phyloP scores from a whole-genome alignment of 2,329 filamentous ascomycete species.

The Apiospora sp. region DNA sequence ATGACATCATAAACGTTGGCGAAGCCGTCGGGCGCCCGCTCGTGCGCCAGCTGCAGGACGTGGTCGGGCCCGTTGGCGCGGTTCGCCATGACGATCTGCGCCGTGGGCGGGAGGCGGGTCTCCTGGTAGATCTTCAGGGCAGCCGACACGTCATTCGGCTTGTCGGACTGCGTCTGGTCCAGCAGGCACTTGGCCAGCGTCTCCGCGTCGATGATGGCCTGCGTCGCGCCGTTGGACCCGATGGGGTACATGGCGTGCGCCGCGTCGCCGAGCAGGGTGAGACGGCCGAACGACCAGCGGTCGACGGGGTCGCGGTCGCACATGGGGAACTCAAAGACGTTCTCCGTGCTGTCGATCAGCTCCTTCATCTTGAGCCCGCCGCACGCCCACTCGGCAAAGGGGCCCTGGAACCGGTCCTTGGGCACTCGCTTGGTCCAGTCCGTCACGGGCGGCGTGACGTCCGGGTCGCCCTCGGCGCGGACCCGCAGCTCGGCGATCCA shows the following conservation, averaged over 20 bases:
- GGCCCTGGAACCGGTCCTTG: slow-evolving; percentile 48
- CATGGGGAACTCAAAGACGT: slow-evolving; percentile 56
- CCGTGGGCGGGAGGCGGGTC: slow-evolving; percentile 49
- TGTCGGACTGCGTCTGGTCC: slow-evolving; percentile 26
- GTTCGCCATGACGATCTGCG: slow-evolving; percentile 55
- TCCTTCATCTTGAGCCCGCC: slow-evolving; percentile 52
- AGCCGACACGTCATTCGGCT: slow-evolving; percentile 36
- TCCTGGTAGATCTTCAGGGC: slow-evolving; percentile 50
- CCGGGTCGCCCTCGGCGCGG: slow-evolving; percentile 49
- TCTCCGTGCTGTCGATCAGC: slow-evolving; percentile 50
- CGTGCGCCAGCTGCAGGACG: slow-evolving; percentile 53
- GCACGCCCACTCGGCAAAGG: slow-evolving; percentile 51
- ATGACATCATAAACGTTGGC: slow-evolving; percentile 50
- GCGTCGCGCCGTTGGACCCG: slow-evolving; percentile 51
- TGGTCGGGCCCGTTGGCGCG: slow-evolving; percentile 55
- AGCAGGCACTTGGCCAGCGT: slow-evolving; percentile 44
- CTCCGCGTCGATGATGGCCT: slow-evolving; percentile 54
- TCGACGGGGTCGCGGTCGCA: slow-evolving; percentile 45
- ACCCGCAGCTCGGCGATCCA: slow-evolving; percentile 56
- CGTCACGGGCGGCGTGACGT: slow-evolving; percentile 51
- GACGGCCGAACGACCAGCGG: slow-evolving; percentile 48
- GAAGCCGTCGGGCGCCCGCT: slow-evolving; percentile 51
- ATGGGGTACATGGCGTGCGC: slow-evolving; percentile 53
- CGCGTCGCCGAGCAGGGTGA: slow-evolving; percentile 51
- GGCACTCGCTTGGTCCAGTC: slow-evolving; percentile 53